Evolutionary conservation across 2,329 filamentous ascomycete species (phyloP).

Genomic region (Pseudocercospora macadamiae): DNA sequence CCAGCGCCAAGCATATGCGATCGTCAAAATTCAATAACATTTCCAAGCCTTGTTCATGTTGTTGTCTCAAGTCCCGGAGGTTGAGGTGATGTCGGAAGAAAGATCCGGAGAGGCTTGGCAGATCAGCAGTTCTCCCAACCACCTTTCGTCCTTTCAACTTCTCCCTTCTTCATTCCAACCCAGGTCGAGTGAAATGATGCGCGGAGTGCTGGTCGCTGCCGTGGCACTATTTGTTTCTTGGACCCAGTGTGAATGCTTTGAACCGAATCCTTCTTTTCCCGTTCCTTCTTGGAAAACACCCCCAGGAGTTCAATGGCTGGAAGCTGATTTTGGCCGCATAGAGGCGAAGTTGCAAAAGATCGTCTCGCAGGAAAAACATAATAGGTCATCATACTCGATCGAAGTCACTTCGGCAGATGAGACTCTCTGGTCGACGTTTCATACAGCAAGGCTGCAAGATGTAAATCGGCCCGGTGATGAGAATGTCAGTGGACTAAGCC

Average conservation of each 20-base stretch:
- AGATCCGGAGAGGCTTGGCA: too few species aligned
- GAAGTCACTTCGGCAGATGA: constrained; percentile 44
- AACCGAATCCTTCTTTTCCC: constrained; percentile 44
- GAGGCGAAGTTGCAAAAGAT: constrained; percentile 31
- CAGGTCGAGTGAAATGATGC: too few species aligned
- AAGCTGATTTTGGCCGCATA: constrained; percentile 38
- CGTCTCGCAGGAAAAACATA: constrained; percentile 35
- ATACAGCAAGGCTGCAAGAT: constrained; percentile 44
- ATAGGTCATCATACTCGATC: constrained; percentile 44
- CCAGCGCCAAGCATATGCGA: too few species aligned
- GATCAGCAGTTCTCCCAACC: too few species aligned
- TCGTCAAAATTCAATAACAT: too few species aligned
- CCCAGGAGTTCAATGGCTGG: constrained; percentile 36
- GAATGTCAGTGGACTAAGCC: constrained; percentile 42
- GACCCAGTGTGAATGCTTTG: constrained; percentile 34
- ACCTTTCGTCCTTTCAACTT: too few species aligned
- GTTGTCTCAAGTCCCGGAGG: too few species aligned
- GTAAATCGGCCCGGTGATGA: constrained; percentile 41
- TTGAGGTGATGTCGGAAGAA: too few species aligned
- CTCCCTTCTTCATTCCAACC: too few species aligned
- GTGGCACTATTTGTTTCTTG: not conserved
- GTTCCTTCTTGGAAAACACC: constrained; percentile 31
- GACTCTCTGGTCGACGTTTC: constrained; percentile 44
- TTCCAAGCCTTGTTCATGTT: too few species aligned
- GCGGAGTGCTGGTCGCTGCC: not conserved